phyloP scores from a whole-genome alignment of 2,329 filamentous ascomycete genomes.

The Stromatinia cepivora region DNA sequence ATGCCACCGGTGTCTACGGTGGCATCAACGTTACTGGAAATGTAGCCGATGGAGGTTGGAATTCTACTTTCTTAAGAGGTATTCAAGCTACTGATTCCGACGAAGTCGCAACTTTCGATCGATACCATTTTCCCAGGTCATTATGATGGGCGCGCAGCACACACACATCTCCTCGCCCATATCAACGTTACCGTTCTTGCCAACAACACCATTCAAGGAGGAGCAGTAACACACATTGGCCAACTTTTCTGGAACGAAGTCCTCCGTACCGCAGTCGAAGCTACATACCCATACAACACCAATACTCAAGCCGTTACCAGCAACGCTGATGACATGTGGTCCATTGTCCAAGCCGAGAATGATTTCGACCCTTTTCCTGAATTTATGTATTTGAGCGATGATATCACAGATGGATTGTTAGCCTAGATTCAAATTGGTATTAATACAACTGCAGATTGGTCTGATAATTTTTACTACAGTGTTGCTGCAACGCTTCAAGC shows the following conservation, averaged over 20 bases:
- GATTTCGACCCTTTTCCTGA: constrained; percentile 54
- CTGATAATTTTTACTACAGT: neutral
- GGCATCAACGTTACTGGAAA: constrained; percentile 34
- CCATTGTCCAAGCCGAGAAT: constrained; percentile 49
- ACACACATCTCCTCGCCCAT: constrained; percentile 49
- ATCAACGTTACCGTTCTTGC: constrained; percentile 34
- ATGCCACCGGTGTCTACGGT: constrained; percentile 45
- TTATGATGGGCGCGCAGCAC: constrained; percentile 49
- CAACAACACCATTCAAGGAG: constrained; percentile 48
- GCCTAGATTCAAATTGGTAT: constrained; percentile 52
- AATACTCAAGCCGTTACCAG: constrained; percentile 47
- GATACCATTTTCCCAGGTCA: constrained; percentile 49
- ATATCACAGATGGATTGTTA: constrained; percentile 49
- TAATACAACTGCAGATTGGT: constrained; percentile 40
- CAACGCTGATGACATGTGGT: constrained; percentile 50
- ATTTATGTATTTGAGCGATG: constrained; percentile 54
- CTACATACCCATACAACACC: constrained; percentile 46
- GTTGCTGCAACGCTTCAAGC: neutral
- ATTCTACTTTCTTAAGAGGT: constrained; percentile 44
- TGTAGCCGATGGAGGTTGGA: constrained; percentile 33
- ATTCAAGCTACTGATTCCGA: constrained; percentile 45
- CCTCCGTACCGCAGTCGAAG: constrained; percentile 50
- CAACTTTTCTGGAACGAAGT: constrained; percentile 61
- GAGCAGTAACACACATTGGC: constrained; percentile 55
- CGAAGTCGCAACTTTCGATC: constrained; percentile 46